Percentiles rank a stretch among this genome's conserved stretches.
phyloP scores from a whole-genome alignment of 495 filamentous ascomycete species.

The Neurospora intermedia region DNA sequence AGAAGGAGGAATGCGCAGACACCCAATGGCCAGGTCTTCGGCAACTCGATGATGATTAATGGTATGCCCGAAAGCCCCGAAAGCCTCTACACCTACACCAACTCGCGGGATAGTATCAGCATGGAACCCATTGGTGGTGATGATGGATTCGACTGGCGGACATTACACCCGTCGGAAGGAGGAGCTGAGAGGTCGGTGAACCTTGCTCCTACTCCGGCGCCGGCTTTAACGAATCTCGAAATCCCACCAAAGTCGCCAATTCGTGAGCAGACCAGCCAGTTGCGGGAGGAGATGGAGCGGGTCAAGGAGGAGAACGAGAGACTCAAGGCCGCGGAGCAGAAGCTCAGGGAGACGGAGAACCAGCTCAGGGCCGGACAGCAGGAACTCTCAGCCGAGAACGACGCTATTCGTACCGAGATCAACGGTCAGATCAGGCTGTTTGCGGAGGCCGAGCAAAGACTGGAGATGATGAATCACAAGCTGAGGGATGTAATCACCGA shows the following conservation, averaged over 20 bases:
- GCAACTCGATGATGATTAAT: constrained; percentile 22
- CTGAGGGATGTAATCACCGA: constrained; percentile 57
- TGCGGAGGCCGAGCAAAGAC: constrained; percentile 52
- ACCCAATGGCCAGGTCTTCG: constrained; percentile 10
- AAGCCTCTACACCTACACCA: constrained; percentile 51
- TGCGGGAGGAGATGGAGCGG: constrained; percentile 29
- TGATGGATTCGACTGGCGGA: constrained; percentile 49
- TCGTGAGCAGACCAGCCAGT: constrained; percentile 32
- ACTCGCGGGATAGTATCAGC: constrained; percentile 41
- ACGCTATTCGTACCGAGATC: constrained; percentile 19
- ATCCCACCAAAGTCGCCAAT: constrained; percentile 36
- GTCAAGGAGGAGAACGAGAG: constrained; percentile 27
- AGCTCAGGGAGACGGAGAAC: constrained; percentile 7
- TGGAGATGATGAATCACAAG: constrained; percentile 63
- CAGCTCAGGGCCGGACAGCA: constrained; percentile 15
- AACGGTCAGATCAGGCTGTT: constrained; percentile 28
- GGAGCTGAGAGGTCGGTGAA: constrained; percentile 51
- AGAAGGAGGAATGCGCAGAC: constrained; percentile 26
- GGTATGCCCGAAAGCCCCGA: constrained; percentile 57
- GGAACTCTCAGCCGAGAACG: constrained; percentile 11
- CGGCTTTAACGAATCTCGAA: constrained; percentile 16
- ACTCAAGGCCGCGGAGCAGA: constrained; percentile 4
- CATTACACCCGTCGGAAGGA: neutral
- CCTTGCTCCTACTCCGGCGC: neutral
- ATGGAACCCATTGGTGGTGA: constrained; percentile 35